These are phyloP conservation scores for Saccharomycopsis fermentans DNA, from an alignment of 805 yeast species.

Conservation along the genomic window DNA sequence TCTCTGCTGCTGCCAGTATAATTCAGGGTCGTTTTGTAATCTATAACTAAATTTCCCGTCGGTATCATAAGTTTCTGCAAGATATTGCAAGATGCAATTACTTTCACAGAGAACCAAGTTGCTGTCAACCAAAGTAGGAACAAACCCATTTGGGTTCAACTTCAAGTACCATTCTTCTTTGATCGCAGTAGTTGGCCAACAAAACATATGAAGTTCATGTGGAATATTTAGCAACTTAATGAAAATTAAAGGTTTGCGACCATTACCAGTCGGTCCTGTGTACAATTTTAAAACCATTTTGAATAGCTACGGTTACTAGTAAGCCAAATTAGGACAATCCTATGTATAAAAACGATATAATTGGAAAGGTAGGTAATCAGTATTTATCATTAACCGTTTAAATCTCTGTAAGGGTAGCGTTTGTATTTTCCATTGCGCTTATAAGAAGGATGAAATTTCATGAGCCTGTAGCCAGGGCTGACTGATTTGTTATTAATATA, in stretches of 20 bases:
- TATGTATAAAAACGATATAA: too few relatives aligned
- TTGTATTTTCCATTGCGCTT: too few relatives aligned
- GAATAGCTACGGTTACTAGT: background rate
- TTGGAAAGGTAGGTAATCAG: background rate
- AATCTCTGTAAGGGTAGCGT: too few relatives aligned
- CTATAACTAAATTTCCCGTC: conserved; percentile 33
- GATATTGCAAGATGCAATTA: conserved; percentile 50
- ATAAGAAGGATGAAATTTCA: too few relatives aligned
- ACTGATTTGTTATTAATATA: too few relatives aligned
- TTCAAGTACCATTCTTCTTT: conserved; percentile 48
- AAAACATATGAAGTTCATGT: conserved; percentile 31
- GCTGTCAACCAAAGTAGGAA: conserved; percentile 42
- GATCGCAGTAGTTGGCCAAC: conserved; percentile 34
- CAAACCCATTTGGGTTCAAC: conserved; percentile 53
- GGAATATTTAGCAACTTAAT: conserved; percentile 26
- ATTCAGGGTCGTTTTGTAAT: conserved; percentile 17
- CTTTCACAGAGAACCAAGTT: conserved; percentile 42
- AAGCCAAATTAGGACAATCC: too few relatives aligned
- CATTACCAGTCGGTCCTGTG: conserved; percentile 35
- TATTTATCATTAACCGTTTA: too few relatives aligned
- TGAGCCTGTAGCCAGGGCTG: too few relatives aligned
- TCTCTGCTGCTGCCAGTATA: conserved; percentile 44
- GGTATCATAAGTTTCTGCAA: conserved; percentile 51
- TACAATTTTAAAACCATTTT: conserved; percentile 29
- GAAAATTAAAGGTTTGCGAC: conserved; percentile 29